Evolutionary conservation across 116 monocot genomes (phyloP), one percentile per base, ranked within the genome.

Genomic region (Posidonia oceanica): DNA sequence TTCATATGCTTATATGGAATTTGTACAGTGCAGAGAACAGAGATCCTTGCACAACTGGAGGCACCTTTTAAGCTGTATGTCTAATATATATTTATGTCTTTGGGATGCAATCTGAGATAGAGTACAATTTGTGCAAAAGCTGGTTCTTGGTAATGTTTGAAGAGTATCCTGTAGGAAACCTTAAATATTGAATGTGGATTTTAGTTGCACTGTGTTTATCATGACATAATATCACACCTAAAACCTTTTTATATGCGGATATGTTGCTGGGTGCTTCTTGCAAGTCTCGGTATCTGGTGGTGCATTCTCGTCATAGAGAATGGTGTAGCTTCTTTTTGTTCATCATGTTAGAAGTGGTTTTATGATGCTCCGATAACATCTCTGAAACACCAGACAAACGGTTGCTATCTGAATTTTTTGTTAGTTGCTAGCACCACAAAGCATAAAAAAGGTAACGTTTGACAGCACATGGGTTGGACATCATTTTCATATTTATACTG

Each of bases 11-110:
- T 21, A 21, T 17, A 3, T 58, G 17, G 40, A 14, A 18, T 40
- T 65, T 65, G 65, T 65, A 65, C 40, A 65, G 65, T 42, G 39
- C 39, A 39, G 7, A 20, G 20, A n/a, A 65, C 16, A 41, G 40
- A 17, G 21, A 29, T 61, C 65, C 39, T n/a, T 65, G 65, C 40
- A 65, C 6, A 41, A 17, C 42, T 65, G 61, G 7, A 65, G 65
- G 39, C 15, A 65, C 65, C n/a, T 58, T 15, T 39, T 40, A 65
- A 41, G 65, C 20, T 40, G 23, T 65, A 41, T 65, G 61, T 61
- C 36, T 61, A 36, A 61, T 14, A 36, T 65, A 18, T n/a, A 58
- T 21, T 58, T 18, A 17, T 18, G 58, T 16, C 5, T 21, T 58
- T 58, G 58, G n/a, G 21, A 58, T 58, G 14, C 21, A 20, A 58